Conservation (phyloP, 2,329 filamentous ascomycete species). For the Annulohypoxylon truncatum region DNA sequence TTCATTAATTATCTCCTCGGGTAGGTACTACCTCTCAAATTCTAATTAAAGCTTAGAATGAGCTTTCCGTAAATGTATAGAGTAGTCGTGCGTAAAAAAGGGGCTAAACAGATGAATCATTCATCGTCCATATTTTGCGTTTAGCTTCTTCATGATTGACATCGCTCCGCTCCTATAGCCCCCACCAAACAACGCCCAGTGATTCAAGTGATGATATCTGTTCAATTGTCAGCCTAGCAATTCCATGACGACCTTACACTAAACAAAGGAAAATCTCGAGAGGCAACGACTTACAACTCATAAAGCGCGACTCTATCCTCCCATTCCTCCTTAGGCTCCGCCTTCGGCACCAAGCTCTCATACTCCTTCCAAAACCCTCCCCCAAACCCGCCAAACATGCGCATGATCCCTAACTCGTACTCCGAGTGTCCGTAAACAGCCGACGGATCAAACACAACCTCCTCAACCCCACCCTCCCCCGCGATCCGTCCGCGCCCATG, state of each 20-base stretch:
- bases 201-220: constrained; percentile 91
- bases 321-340: constrained; percentile 84
- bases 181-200: constrained; percentile 85
- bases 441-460: constrained; percentile 85
- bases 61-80: neutral
- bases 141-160: constrained; percentile 79
- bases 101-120: neutral
- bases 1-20: neutral
- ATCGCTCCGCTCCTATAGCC: constrained; percentile 81
- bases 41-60: neutral
- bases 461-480: constrained; percentile 65
- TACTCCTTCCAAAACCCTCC: constrained; percentile 80
- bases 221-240: constrained; percentile 51
- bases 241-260: no score
- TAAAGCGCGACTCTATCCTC: constrained; percentile 85
- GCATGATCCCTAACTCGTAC: constrained; percentile 94
- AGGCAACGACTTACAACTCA: constrained; percentile 72
- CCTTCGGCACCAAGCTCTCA: constrained; percentile 77
- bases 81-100: neutral
- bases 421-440: constrained; percentile 88
- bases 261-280: neutral
- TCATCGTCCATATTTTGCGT: constrained; percentile 73
- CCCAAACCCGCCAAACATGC: constrained; percentile 93
- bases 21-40: no score
- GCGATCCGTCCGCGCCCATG: constrained; percentile 73